phyloP scores from a whole-genome alignment of 192 early-diverging fungal species.

The Gamsiella multidivaricata region DNA sequence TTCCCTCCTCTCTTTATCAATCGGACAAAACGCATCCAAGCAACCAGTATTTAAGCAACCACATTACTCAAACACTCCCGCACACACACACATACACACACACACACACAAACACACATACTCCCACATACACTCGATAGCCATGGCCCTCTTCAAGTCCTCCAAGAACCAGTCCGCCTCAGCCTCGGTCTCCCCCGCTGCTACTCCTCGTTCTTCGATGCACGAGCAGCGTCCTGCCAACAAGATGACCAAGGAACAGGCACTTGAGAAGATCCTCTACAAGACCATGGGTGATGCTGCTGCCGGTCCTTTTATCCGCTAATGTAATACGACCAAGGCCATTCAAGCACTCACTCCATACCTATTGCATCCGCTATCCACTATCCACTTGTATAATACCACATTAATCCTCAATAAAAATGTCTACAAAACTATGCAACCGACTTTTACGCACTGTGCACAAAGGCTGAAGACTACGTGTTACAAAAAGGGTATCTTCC shows the following conservation, averaged over 20 bases:
- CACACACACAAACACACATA: background rate
- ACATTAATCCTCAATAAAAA: background rate
- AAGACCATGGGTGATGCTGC: slow-evolving; percentile 17
- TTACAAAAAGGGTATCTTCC: too few species aligned
- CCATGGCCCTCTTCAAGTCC: slow-evolving; percentile 33
- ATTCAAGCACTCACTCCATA: background rate
- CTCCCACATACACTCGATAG: background rate
- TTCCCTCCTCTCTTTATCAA: background rate
- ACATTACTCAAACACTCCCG: background rate
- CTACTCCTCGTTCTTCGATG: slow-evolving; percentile 34
- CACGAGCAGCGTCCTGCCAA: slow-evolving; percentile 13
- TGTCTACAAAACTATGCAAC: too few species aligned
- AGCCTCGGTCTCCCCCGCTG: slow-evolving; percentile 21
- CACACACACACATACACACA: background rate
- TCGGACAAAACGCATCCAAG: too few species aligned
- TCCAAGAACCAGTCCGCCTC: slow-evolving; percentile 37
- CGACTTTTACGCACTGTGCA: too few species aligned
- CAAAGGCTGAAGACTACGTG: too few species aligned
- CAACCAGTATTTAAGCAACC: too few species aligned
- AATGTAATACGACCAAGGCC: background rate
- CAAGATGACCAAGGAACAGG: slow-evolving; percentile 34
- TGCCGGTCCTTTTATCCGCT: slow-evolving; percentile 26
- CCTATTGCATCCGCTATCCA: background rate
- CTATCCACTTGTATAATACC: too few species aligned
- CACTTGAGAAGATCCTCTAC: slow-evolving; percentile 4